A percentile compares a stretch with the other conserved stretches of the same genome.
These are phyloP conservation scores for Ustulina deusta DNA, from an alignment of 2,329 filamentous ascomycete genomes.

Conservation along the genomic window DNA sequence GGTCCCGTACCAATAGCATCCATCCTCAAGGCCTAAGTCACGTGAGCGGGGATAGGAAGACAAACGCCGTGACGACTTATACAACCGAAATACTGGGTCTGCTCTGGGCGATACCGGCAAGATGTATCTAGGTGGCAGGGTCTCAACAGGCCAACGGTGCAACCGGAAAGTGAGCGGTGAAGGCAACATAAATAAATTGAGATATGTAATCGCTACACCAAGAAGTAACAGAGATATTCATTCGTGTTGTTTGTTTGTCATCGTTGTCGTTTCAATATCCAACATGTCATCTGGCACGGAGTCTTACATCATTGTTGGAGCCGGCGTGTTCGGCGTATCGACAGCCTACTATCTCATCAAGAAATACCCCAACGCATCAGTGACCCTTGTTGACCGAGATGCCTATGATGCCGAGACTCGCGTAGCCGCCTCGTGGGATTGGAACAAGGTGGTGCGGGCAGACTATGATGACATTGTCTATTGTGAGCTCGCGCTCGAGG, in stretches of 20 bases:
- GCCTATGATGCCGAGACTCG: conserved; percentile 60
- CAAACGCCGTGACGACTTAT: conserved; percentile 22
- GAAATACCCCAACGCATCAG: conserved; percentile 61
- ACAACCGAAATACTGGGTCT: conserved; percentile 20
- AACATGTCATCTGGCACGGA: conserved; percentile 31
- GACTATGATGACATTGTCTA: conserved; percentile 76
- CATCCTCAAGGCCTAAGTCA: conserved; percentile 15
- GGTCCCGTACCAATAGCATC: neutral
- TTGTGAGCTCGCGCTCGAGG: conserved; percentile 73
- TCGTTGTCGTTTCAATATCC: conserved; percentile 11
- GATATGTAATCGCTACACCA: neutral
- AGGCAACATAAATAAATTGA: conserved; percentile 10
- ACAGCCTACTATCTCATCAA: conserved; percentile 73
- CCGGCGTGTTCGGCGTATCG: conserved; percentile 75
- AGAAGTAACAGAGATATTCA: neutral
- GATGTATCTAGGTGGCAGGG: neutral
- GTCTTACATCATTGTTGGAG: conserved; percentile 71
- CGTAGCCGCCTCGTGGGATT: conserved; percentile 76
- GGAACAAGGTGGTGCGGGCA: conserved; percentile 78
- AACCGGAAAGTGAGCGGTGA: neutral
- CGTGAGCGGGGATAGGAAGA: conserved; percentile 29
- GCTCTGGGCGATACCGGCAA: conserved; percentile 33
- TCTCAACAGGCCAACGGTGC: neutral
- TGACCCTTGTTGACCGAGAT: conserved; percentile 71
- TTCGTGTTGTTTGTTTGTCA: neutral